These are phyloP conservation scores for Euphrasia confusa DNA, from an alignment of 257 asterid species.

Conservation along the genomic window DNA sequence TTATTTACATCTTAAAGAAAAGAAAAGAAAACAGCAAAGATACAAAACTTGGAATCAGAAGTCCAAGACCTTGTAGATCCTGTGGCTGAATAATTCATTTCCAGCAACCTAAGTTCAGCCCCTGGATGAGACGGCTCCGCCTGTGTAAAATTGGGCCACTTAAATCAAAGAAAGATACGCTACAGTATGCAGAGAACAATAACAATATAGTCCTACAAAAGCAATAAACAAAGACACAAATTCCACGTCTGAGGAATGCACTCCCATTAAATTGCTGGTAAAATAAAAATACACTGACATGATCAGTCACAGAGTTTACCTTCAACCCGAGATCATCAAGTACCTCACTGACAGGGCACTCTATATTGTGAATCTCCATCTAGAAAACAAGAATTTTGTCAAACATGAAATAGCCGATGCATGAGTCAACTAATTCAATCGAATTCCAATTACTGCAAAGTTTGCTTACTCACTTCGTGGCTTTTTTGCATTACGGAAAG, in stretches of 20 bases:
- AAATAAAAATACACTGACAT: slow-evolving; percentile 14
- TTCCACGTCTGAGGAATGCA: slow-evolving; percentile 10
- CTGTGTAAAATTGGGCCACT: slow-evolving; percentile 28
- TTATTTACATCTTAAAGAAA: slow-evolving; percentile 3
- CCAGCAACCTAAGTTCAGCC: slow-evolving; percentile 60
- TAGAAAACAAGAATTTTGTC: slow-evolving; percentile 20
- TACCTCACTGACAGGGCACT: slow-evolving; percentile 47
- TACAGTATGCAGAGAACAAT: slow-evolving; percentile 11
- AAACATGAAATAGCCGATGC: slow-evolving; percentile 17
- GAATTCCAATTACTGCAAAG: slow-evolving; percentile 11
- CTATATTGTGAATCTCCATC: slow-evolving; percentile 41
- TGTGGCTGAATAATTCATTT: slow-evolving; percentile 59
- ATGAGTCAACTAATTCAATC: slow-evolving; percentile 16
- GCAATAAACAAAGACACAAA: slow-evolving; percentile 6
- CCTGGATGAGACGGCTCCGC: slow-evolving; percentile 54
- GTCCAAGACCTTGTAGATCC: slow-evolving; percentile 49
- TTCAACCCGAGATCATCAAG: slow-evolving; percentile 45
- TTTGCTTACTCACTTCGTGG: slow-evolving; percentile 40
- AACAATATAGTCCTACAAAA: no score
- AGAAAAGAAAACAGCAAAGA: no score
- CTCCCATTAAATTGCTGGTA: slow-evolving; percentile 9
- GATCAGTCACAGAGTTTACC: slow-evolving; percentile 30
- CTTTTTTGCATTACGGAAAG: slow-evolving; percentile 41
- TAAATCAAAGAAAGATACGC: slow-evolving; percentile 21
- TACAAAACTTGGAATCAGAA: slow-evolving; percentile 18